Evolutionary conservation across 495 filamentous ascomycete genomes (phyloP), one percentile per base, ranked within the genome.

Genomic region (Penicillium psychrofluorescens): DNA sequence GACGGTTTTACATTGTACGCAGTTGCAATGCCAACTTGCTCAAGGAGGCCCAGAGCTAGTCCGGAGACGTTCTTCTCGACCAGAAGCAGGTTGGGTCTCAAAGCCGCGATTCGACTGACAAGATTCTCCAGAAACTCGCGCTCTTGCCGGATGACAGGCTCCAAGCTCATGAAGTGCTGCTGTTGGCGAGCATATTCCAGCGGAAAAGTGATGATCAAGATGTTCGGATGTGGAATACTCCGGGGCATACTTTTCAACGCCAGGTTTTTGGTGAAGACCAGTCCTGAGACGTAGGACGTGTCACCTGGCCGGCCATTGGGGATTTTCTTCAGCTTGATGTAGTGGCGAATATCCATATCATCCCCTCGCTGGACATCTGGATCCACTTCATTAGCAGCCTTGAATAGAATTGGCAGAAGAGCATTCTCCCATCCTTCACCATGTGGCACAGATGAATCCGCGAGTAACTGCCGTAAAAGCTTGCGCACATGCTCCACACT

Each of bases 291-390:
- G 61, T 97, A 97, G 8, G 81, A 80, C 4, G 92, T 97, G 64
- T 99, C 94, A 12, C 85, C 80, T 34, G 92, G 92, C 40, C 76
- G 79, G 27, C 90, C 92, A 13, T 91, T 90, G 1, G 90, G 84
- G 6, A 96, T 90, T 58, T 94, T 94, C 56, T 99, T 99, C 14
- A 99, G 67, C 63, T 99, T 99, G 36, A 99, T 84, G 55, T 95
- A 99, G 55, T 97, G 91, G n/a, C 92, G 80, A 48, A 99, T 95
- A 61, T 99, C 91, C 67, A 97, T 95, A 54, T 91, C 86, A 55
- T 99, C 94, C 2, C 88, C 88, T 37, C 74, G 74, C 40, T 90
- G 82, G 15, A 95, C 83, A 62, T 96, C 82, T 5, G 94, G 94
- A 51, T 95, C 87, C 13, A 99, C 89, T 54, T 95, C 92, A 51